phyloP scores from a whole-genome alignment of 495 filamentous ascomycete species.

The Aspergillus carlsbadensis region DNA sequence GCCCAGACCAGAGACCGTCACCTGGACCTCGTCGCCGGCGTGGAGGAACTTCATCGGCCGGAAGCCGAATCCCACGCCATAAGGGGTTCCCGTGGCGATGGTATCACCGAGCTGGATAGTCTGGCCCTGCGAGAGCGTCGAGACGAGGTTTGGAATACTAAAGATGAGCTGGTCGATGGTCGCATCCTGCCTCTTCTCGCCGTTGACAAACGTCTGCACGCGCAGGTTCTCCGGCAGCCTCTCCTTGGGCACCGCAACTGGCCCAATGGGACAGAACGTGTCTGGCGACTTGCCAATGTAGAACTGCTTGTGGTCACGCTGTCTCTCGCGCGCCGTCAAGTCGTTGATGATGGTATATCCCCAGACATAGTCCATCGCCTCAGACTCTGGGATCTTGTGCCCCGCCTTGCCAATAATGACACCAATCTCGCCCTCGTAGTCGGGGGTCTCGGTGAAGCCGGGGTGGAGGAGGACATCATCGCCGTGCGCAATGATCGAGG shows the following conservation, averaged over 20 bases:
- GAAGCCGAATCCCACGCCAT: not conserved
- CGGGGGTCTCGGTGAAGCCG: slow-evolving; percentile 4
- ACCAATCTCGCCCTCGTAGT: slow-evolving; percentile 6
- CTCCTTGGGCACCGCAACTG: not conserved
- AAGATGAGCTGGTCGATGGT: slow-evolving; percentile 3
- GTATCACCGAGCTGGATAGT: slow-evolving; percentile 1
- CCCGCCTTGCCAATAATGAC: slow-evolving; percentile 4
- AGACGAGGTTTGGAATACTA: not conserved
- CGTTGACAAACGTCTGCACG: slow-evolving; percentile 3
- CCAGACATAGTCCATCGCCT: slow-evolving; percentile 6
- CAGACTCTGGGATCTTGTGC: not conserved
- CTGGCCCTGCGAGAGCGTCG: not conserved
- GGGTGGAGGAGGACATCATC: slow-evolving; percentile 4
- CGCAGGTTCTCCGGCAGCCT: not conserved
- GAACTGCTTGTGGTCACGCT: slow-evolving; percentile 7
- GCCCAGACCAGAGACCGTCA: not conserved
- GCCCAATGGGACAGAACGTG: slow-evolving; percentile 3
- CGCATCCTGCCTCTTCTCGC: slow-evolving; percentile 4
- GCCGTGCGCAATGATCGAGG: not conserved
- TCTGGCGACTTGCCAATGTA: slow-evolving; percentile 5
- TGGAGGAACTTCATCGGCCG: slow-evolving; percentile 6
- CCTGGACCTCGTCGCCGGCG: slow-evolving; percentile 1
- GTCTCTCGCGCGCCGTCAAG: slow-evolving; percentile 1
- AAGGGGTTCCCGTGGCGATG: not conserved
- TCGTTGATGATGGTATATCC: slow-evolving; percentile 8